phyloP scores from a whole-genome alignment of 257 asterid genomes.

The Solanum paucissectum region DNA sequence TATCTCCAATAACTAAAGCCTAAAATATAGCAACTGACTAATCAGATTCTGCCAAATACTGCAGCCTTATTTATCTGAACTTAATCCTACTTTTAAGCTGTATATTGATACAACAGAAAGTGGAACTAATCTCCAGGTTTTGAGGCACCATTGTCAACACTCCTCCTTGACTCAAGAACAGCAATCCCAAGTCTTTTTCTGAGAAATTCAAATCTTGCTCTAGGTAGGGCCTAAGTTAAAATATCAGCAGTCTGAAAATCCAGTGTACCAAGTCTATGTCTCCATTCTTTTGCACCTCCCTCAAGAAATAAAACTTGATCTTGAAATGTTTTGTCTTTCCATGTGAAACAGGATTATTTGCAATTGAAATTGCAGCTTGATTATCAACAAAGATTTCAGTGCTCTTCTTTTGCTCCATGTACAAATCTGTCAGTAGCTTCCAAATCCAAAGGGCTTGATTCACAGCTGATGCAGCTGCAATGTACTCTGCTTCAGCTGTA shows the following conservation, averaged over 20 bases:
- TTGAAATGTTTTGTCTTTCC: background rate
- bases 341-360: background rate
- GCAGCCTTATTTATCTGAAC: background rate
- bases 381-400: background rate
- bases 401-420: background rate
- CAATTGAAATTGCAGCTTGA: background rate
- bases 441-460: background rate
- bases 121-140: background rate
- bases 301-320: background rate
- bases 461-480: background rate
- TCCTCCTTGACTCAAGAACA: background rate
- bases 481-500: background rate
- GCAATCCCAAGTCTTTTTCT: background rate
- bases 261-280: background rate
- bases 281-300: background rate
- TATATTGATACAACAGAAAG: background rate
- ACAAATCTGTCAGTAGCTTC: background rate
- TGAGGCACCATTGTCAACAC: background rate
- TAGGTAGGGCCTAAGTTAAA: background rate
- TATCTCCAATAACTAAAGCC: background rate
- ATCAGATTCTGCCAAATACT: background rate
- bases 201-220: background rate
- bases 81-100: background rate
- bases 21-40: background rate
- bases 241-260: background rate